Conservation (phyloP, 2,329 filamentous ascomycete genomes). For the Taxawa tesnikishii region DNA sequence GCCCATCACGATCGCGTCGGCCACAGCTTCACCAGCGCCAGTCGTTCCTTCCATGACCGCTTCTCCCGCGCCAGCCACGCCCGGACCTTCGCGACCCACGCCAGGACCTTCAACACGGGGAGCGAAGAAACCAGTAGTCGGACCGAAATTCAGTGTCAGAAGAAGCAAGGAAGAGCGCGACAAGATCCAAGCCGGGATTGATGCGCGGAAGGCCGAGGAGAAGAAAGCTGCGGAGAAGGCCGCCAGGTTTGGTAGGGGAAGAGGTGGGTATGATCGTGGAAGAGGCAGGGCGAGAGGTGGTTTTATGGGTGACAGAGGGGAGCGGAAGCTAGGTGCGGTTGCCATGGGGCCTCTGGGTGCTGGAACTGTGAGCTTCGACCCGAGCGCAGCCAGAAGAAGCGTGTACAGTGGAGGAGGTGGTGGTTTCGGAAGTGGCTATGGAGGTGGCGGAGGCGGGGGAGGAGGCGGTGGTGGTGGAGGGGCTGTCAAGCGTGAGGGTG, state of each 20-base stretch:
- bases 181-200: conserved; percentile 25
- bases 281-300: conserved; percentile 26
- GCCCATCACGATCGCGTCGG: not conserved
- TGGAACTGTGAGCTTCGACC: conserved; percentile 15
- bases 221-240: conserved; percentile 14
- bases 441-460: conserved; percentile 8
- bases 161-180: conserved; percentile 32
- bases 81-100: conserved; percentile 2
- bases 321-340: conserved; percentile 12
- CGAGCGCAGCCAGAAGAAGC: conserved; percentile 1
- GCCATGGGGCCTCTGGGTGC: conserved; percentile 30
- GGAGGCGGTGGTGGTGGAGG: conserved; percentile 10
- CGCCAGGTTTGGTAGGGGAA: conserved; percentile 16
- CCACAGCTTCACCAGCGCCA: conserved; percentile 5
- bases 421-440: conserved; percentile 9
- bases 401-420: conserved; percentile 10
- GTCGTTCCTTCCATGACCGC: conserved; percentile 1
- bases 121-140: conserved; percentile 10
- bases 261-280: conserved; percentile 16
- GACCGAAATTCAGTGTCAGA: conserved; percentile 30
- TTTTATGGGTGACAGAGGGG: conserved; percentile 24
- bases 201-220: conserved; percentile 22
- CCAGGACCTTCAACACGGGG: conserved; percentile 6
- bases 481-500: conserved; percentile 21
- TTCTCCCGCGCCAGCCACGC: not conserved